Evolutionary conservation across 2,329 filamentous ascomycete species (phyloP), one percentile per base, ranked within the genome.

Genomic region (Talaromyces verruculosus): DNA sequence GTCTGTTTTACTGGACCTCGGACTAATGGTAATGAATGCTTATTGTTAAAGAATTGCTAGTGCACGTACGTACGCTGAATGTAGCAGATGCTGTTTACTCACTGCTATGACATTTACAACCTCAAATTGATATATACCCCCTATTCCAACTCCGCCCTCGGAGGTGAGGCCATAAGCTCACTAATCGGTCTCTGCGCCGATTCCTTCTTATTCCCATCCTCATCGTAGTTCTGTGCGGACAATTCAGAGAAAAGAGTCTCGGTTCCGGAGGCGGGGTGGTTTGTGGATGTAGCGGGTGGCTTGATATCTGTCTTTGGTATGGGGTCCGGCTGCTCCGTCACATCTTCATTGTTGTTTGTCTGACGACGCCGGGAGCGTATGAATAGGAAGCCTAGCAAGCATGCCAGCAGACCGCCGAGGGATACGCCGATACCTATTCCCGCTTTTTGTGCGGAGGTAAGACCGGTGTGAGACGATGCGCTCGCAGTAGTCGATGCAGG

Each of bases 101-200:
- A 5, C 17, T 30, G 45, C 45, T 49, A 28, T 28, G 11, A 2
- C 43, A 47, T 22, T 22, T 5, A 47, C n/a, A 47, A 22, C 11
- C 17, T 25, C 4, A 25, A 6, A 3, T 25, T 49, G 41, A 41
- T 25, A 43, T 22, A 47, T 25, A 25, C 5, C 22, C 13, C 13
- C 22, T 41, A 53, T 39, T 30, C 45, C 33, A 41, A 41, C 45
- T 62, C 45, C 33, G 60, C 47, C 35, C 33, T 62, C 19, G 35
- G 19, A 17, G 45, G 37, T 11, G 45, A 51, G 30, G 22, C 33
- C 17, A 53, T 53, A 17, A 41, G n/a, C 43, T 61, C 59, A n/a
- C 13, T 61, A 13, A 37, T 37, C 11, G 43, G 30, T 11, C 59
- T 51, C n/a, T 19, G 17, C 51, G 33, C 51, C 8, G 59, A 61